Conservation (phyloP, 2,329 filamentous ascomycete species). For the Sphaerostilbella broomeana region DNA sequence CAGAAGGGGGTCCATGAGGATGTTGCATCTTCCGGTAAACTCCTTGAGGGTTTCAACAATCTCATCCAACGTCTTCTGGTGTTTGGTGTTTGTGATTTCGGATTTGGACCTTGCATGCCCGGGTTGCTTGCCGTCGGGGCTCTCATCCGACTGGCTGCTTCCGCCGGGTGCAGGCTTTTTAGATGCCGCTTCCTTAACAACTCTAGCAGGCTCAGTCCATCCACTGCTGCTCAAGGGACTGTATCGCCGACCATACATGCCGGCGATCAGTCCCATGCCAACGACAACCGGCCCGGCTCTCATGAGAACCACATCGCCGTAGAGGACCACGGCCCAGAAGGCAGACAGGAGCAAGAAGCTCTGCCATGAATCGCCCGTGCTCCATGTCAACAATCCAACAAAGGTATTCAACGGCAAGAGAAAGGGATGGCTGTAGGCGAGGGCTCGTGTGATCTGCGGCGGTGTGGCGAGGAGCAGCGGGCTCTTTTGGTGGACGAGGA, state of each 20-base stretch:
- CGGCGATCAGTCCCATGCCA: slow-evolving; percentile 71
- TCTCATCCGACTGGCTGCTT: slow-evolving; percentile 21
- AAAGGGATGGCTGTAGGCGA: slow-evolving; percentile 95
- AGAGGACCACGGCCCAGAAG: slow-evolving; percentile 83
- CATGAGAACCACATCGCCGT: slow-evolving; percentile 76
- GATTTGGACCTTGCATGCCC: slow-evolving; percentile 41
- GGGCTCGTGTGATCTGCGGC: slow-evolving; percentile 84
- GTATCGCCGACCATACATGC: slow-evolving; percentile 88
- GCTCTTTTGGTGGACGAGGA: slow-evolving; percentile 95
- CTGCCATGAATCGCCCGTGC: slow-evolving; percentile 88
- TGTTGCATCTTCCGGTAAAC: slow-evolving; percentile 86
- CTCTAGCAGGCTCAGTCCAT: slow-evolving; percentile 49
- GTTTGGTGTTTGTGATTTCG: slow-evolving; percentile 60
- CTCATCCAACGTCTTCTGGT: slow-evolving; percentile 93
- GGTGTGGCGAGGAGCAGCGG: slow-evolving; percentile 88
- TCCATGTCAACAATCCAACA: slow-evolving; percentile 86
- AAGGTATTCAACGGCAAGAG: slow-evolving; percentile 81
- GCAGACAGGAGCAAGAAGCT: slow-evolving; percentile 80
- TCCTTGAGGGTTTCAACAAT: slow-evolving; percentile 90
- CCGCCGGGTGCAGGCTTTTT: slow-evolving; percentile 16
- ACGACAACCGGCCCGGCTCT: slow-evolving; percentile 78
- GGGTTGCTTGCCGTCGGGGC: slow-evolving; percentile 21
- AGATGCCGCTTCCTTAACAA: slow-evolving; percentile 23
- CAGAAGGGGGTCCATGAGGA: slow-evolving; percentile 81
- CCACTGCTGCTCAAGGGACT: slow-evolving; percentile 84